Evolutionary conservation across 768 basidiomycete genomes (phyloP), one percentile per base, ranked within the genome.

Genomic region (Cystobasidium onofrii): DNA sequence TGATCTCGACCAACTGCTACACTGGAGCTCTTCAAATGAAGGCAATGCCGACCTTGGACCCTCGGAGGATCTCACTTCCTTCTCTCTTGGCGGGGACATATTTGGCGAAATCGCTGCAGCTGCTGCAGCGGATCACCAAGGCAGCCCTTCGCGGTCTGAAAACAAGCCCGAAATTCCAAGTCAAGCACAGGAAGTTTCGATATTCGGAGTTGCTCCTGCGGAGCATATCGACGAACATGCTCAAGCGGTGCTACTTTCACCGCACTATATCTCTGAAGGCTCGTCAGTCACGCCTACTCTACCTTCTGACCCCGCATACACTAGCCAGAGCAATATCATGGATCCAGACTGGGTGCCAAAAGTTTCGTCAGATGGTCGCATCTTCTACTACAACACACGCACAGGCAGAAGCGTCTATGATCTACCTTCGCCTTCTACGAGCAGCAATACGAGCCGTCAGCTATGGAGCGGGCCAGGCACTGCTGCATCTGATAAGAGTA

Each of bases 301-400:
- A 10, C 64, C 25, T 18, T 10, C 10, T 54, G 27, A 17, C 6
- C 31, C 27, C 17, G 12, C 31, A n/a, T 25, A 13, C 1, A 20
- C 29, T 18, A 67, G 33, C 20, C 31, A 43, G 17, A 73, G 73
- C 20, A 57, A 17, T 74, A 85, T 77, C 90, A 94, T 67, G 27
- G 65, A 67, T 29, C 15, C 41, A 77, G 94, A 88, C 81, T 97
- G 94, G 94, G 87, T 93, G 80, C 94, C 94, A 13, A 86, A 88
- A 77, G 86, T 95, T 44, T 89, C 90, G 1, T 82, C 85, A 54
- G 87, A 90, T 77, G 91, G 91, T 64, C 90, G 91, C 86, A 92
- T 99, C 80, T 94, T 88, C 84, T 99, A 97, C 82, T 86, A 91
- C 76, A 99, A 98, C 79, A 91, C 91, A 0, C 76, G 80, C 25